These are phyloP conservation scores for Phytopythium oedochilum DNA, from an alignment of 352 stramenopile species.

Conservation along the genomic window DNA sequence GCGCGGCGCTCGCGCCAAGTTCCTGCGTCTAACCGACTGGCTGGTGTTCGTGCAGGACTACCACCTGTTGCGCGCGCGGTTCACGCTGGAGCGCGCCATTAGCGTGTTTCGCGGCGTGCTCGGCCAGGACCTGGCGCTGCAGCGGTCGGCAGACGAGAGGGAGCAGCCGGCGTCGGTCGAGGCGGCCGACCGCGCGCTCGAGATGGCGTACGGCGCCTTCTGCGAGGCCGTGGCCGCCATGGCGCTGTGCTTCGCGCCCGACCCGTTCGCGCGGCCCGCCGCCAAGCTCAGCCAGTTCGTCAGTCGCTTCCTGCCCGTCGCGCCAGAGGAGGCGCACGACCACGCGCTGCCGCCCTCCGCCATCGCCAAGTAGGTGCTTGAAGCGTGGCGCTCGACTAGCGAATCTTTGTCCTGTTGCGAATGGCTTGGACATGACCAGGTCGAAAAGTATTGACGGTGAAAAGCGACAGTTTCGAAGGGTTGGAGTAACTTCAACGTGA, in stretches of 20 bases:
- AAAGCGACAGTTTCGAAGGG: background rate
- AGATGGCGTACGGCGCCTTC: conserved; percentile 76
- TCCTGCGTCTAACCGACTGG: conserved; percentile 66
- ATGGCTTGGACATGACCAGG: too few species aligned
- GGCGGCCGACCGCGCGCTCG: conserved; percentile 18
- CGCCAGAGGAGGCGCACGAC: conserved; percentile 48
- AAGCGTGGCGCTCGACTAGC: too few species aligned
- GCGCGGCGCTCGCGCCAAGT: conserved; percentile 34
- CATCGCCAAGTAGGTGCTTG: background rate
- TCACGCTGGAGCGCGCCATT: conserved; percentile 49
- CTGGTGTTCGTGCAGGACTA: conserved; percentile 69
- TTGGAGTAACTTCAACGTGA: background rate
- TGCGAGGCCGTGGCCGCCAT: conserved; percentile 61
- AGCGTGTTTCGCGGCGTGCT: conserved; percentile 55
- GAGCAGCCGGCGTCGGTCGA: background rate
- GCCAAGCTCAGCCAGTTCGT: conserved; percentile 68
- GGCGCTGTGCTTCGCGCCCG: conserved; percentile 48
- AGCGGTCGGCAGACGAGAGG: conserved; percentile 17
- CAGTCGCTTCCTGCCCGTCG: conserved; percentile 58
- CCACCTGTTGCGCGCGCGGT: conserved; percentile 51
- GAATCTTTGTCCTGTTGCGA: too few species aligned
- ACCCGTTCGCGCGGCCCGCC: conserved; percentile 52
- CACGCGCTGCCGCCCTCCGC: conserved; percentile 1
- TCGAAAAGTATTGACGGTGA: too few species aligned
- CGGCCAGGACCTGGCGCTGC: conserved; percentile 21